Percentiles rank a stretch among this genome's conserved stretches.
Evolutionary conservation across 2,329 filamentous ascomycete genomes (phyloP).

Genomic region (Alternaria longipes): DNA sequence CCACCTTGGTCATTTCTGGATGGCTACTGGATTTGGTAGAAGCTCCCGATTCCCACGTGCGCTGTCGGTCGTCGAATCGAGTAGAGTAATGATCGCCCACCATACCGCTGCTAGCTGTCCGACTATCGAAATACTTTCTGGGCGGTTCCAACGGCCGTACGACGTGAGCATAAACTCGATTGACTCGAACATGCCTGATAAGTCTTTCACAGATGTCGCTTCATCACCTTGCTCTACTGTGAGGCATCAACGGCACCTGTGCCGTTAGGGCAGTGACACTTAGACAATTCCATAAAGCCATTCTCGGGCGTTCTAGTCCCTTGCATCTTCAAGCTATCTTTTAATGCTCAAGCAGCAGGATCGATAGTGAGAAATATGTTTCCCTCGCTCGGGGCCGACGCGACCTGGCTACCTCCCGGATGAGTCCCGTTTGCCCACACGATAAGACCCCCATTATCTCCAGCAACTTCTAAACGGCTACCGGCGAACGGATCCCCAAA

Average conservation of each 20-base stretch:
- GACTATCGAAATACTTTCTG: background rate
- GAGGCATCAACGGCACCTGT: background rate
- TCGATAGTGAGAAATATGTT: conserved; percentile 36
- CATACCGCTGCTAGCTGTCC: background rate
- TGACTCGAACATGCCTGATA: background rate
- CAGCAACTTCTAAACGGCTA: conserved; percentile 30
- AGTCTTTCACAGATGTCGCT: background rate
- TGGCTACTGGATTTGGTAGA: conserved; percentile 29
- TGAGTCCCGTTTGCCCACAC: conserved; percentile 35
- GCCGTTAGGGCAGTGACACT: background rate
- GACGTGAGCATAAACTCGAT: background rate
- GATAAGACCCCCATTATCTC: conserved; percentile 29
- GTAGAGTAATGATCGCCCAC: conserved; percentile 16
- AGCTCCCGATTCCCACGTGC: conserved; percentile 20
- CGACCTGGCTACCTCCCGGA: conserved; percentile 36
- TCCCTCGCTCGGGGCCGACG: conserved; percentile 26
- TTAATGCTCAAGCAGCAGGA: background rate
- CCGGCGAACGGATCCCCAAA: conserved; percentile 43
- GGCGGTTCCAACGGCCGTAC: background rate
- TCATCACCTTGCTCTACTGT: background rate
- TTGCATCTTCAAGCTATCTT: background rate
- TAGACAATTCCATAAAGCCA: too few relatives aligned
- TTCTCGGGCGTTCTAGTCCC: background rate
- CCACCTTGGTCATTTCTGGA: conserved; percentile 31
- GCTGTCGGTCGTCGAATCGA: background rate